Evolutionary conservation across 345 rosid genomes (phyloP), one percentile per base, ranked within the genome.

Genomic region (Corchorus capsularis): DNA sequence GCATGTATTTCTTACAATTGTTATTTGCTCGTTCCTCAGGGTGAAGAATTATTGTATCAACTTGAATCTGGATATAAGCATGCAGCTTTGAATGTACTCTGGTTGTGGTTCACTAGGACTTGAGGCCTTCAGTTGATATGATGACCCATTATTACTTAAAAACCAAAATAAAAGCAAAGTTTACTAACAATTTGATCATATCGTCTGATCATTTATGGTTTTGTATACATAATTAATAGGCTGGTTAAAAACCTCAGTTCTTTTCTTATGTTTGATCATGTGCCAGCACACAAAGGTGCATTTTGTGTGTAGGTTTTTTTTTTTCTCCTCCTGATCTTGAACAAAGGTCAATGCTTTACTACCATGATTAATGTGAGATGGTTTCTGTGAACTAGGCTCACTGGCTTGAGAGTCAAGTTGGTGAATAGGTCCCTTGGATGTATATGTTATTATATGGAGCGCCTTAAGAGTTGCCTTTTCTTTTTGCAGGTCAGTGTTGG

Each of bases 401-500:
- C 55, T 61, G 43, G 13, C 49, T 59, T 1, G 67, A 63, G 35
- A 76, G 69, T 37, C 53, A 13, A 11, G 60, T 39, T 61, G 49
- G 22, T 27, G 11, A 41, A 7, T n/a, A 12, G 61, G 32, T 46
- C 16, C 16, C 8, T 49, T 67, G 19, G 41, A 34, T 57, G 49
- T 50, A 34, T 22, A 50, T 63, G 50, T 52, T 43, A 49, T 20
- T 19, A 45, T 47, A 9, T 63, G 12, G 32, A 82, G 50, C 52
- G 61, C 53, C 69, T 27, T 46, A 64, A 60, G 43, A 45, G 20
- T 76, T 75, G 14, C 59, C 37, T 74, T 75, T 55, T 27, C 27
- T 52, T 6, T 79, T 54, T 83, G 83, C 90, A 96, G 99, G 99
- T 96, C 73, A 96, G 99, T 71, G 98, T 93, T 76, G 99, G 99